These are phyloP conservation scores for Gaeumannomyces tritici DNA, from an alignment of 2,329 filamentous ascomycete genomes.

Conservation along the genomic window DNA sequence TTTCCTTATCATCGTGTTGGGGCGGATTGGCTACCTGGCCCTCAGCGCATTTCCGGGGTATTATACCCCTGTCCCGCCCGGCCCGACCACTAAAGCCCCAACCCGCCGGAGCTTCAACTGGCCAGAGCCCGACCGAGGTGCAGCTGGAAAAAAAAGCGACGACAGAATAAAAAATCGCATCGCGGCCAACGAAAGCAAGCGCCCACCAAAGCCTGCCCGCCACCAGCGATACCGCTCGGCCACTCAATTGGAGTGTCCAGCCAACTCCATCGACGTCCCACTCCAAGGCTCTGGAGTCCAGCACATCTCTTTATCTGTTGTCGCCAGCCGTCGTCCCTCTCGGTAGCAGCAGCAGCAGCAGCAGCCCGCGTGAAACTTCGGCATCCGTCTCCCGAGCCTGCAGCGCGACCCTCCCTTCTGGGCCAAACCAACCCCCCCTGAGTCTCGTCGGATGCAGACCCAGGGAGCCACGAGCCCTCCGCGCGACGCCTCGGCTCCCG, in stretches of 20 bases:
- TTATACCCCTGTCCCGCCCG: background rate
- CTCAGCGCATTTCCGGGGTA: background rate
- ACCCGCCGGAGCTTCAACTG: background rate
- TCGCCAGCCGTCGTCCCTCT: background rate
- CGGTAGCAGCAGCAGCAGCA: background rate
- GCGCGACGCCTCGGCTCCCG: conserved; percentile 4
- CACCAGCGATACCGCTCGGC: background rate
- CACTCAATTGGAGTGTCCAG: background rate
- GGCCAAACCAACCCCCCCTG: no score
- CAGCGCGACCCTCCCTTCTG: no score
- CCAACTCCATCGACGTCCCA: background rate
- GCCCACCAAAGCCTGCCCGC: background rate
- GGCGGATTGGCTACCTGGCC: background rate
- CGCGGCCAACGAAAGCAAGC: background rate
- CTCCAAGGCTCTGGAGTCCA: background rate
- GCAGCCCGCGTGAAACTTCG: background rate
- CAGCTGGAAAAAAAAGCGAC: background rate
- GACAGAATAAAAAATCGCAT: background rate
- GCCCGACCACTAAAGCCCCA: background rate
- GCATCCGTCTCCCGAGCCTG: background rate
- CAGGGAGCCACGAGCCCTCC: background rate
- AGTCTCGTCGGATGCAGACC: background rate
- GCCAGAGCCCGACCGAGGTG: background rate
- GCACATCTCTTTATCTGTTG: background rate
- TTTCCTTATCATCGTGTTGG: background rate